A percentile compares a stretch with the other conserved stretches of the same genome.
phyloP scores from a whole-genome alignment of 139 green algal species.

The Coelastrella sp. region DNA sequence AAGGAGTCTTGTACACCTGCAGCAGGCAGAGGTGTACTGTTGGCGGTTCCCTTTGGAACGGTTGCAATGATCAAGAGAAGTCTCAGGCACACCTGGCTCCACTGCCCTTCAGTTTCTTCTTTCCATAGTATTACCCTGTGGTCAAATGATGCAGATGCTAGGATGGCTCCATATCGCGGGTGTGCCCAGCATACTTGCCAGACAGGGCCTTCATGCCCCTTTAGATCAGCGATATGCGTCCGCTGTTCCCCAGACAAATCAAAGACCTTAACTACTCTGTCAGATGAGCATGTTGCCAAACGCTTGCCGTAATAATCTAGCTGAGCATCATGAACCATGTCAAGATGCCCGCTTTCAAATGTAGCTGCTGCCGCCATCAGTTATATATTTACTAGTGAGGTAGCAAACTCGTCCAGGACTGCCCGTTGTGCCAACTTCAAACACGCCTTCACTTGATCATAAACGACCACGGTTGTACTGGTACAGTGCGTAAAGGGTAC shows the following conservation, averaged over 20 bases:
- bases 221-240: conserved; percentile 78
- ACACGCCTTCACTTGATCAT: not conserved
- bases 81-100: conserved; percentile 82
- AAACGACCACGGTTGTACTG: not conserved
- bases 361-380: conserved; percentile 19
- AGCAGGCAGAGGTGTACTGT: too few relatives aligned
- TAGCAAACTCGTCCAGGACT: not conserved
- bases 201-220: conserved; percentile 94
- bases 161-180: conserved; percentile 92
- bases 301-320: conserved; percentile 98
- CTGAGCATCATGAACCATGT: conserved; percentile 92
- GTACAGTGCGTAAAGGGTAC: too few relatives aligned
- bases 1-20: conserved; percentile 68
- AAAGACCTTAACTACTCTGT: conserved; percentile 93
- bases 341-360: conserved; percentile 89
- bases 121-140: conserved; percentile 95
- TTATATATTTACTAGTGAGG: not conserved
- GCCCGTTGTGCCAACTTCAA: not conserved
- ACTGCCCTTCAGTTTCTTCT: conserved; percentile 78
- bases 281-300: conserved; percentile 93
- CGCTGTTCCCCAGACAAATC: conserved; percentile 76
- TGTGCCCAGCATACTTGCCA: conserved; percentile 94
- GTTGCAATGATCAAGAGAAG: too few relatives aligned
- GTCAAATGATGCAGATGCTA: conserved; percentile 96
- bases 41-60: too few relatives aligned